Evolutionary conservation across 257 asterid species (phyloP).

Genomic region (Cordia subcordata): DNA sequence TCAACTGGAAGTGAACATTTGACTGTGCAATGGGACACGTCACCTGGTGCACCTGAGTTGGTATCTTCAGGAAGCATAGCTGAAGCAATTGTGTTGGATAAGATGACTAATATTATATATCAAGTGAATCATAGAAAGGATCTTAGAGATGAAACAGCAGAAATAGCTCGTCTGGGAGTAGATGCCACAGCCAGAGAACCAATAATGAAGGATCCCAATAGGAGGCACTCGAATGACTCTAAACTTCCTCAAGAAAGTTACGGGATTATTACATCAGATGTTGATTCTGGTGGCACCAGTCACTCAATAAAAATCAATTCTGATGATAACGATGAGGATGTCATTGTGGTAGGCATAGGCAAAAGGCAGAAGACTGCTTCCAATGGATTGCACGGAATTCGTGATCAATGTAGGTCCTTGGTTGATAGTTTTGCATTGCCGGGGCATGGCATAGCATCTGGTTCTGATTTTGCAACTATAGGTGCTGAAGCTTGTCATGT

Average conservation of each 20-base stretch:
- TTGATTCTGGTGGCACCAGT: constrained; percentile 20
- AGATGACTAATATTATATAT: constrained; percentile 18
- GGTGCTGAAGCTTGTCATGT: constrained; percentile 16
- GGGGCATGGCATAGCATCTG: constrained; percentile 28
- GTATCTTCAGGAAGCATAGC: constrained; percentile 23
- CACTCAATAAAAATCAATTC: constrained; percentile 15
- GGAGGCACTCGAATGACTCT: constrained; percentile 26
- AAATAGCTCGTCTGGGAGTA: constrained; percentile 23
- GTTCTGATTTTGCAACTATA: constrained; percentile 17
- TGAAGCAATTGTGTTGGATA: constrained; percentile 24
- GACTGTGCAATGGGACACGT: constrained; percentile 21
- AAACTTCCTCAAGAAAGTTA: constrained; percentile 14
- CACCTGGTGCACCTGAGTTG: constrained; percentile 11
- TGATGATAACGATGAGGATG: constrained; percentile 30
- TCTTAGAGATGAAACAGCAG: constrained; percentile 16
- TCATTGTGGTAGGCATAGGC: constrained; percentile 16
- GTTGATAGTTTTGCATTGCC: constrained; percentile 26
- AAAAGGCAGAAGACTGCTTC: constrained; percentile 26
- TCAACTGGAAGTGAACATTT: constrained; percentile 27
- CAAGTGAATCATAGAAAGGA: constrained; percentile 19
- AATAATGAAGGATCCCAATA: constrained; percentile 18
- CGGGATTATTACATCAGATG: constrained; percentile 12
- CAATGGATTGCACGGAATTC: constrained; percentile 18
- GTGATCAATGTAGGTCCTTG: constrained; percentile 23
- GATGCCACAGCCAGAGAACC: not conserved